Evolutionary conservation across 2,329 filamentous ascomycete genomes (phyloP).

Genomic region (Aspergillus latus): DNA sequence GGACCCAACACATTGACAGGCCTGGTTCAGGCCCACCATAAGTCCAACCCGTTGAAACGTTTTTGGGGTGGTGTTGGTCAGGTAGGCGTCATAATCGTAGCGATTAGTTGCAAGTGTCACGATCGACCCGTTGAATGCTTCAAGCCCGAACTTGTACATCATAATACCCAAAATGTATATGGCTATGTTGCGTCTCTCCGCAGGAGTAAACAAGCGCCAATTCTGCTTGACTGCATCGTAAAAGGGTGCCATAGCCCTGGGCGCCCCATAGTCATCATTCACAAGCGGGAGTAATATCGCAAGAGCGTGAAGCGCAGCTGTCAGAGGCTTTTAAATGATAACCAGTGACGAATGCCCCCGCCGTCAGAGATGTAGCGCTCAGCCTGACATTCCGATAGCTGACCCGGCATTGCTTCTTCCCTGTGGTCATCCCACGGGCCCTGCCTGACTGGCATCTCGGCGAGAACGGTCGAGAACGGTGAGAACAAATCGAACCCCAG

Average conservation of each 20-base stretch:
- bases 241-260: constrained; percentile 15
- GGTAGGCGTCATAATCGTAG: constrained; percentile 20
- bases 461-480: not conserved
- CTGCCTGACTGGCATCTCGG: constrained; percentile 9
- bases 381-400: not conserved
- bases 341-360: not conserved
- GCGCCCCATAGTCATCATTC: constrained; percentile 11
- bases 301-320: not conserved
- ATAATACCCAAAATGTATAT: constrained; percentile 20
- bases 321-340: constrained; percentile 8
- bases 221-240: constrained; percentile 11
- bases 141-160: constrained; percentile 20
- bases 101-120: constrained; percentile 19
- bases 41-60: constrained; percentile 22
- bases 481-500: constrained; percentile 11
- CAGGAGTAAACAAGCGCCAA: constrained; percentile 16
- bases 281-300: not conserved
- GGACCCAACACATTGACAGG: constrained; percentile 20
- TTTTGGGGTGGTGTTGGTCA: constrained; percentile 12
- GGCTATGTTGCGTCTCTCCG: constrained; percentile 15
- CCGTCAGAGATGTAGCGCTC: not conserved
- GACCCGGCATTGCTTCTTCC: not conserved
- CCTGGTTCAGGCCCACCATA: constrained; percentile 20
- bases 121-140: constrained; percentile 20
- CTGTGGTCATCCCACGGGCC: constrained; percentile 1